Evolutionary conservation across 345 rosid genomes (phyloP), one percentile per base, ranked within the genome.

Genomic region (Populus alba): DNA sequence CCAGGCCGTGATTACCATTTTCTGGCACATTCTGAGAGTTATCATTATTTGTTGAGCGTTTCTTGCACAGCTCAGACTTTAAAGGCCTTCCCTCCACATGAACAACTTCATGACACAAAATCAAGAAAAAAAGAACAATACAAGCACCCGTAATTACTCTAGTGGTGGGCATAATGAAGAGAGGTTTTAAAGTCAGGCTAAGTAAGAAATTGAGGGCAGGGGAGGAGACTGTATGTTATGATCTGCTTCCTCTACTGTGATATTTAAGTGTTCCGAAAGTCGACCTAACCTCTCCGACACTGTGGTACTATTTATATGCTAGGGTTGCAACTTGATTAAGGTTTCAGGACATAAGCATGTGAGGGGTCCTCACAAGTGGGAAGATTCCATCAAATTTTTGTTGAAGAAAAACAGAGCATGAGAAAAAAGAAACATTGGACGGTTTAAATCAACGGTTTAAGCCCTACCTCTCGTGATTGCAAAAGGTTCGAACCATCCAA

Each of bases 81-180:
- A 86, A 78, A 63, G 80, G 83, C 68, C 83, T 81, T 81, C 84
- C 90, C 71, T 89, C 87, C 1, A 76, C 85, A 10, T 35, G 59
- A 25, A 65, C 18, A 37, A 59, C 72, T 73, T 77, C 90, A 39
- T 83, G 81, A 79, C 79, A 79, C 23, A 83, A 41, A 43, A 85
- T 35, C 70, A 85, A 66, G 59, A 84, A 29, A 72, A 89, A 72
- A 69, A 85, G 20, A 16, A 72, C 55, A 62, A 38, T 68, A 73
- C 69, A 43, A 71, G 79, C 77, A 77, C 57, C 23, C 43, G 68
- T 23, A 55, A 63, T 13, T 43, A 31, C 20, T 25, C 62, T 65
- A 49, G 62, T 72, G 59, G 71, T 78, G 70, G 80, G 81, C 84
- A 87, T 87, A 65, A 23, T 74, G 71, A 72, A 20, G 1, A 16